Base-by-base conservation (phyloP, 345 rosid genomes). In the Cardamine chenopodiifolia region DNA sequence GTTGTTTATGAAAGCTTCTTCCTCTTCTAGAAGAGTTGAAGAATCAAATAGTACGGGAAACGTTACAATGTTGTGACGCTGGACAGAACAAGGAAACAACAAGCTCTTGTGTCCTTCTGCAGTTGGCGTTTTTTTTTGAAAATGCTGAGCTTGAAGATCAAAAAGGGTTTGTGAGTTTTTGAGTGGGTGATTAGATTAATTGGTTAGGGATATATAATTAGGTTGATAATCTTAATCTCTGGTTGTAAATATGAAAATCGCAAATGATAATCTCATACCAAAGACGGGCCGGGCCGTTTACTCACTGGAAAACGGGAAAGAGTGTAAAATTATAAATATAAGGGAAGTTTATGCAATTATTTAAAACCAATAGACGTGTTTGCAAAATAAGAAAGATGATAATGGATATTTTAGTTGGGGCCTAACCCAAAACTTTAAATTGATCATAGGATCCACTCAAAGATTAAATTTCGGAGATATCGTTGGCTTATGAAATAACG, bases 1-100 rank as follows among this genome's bases (percentile, higher is more conserved):
- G 2, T 37, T 79, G 60, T 69, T 79, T 22, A 52, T 74, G 70
- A 79, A 79, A 47, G 73, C 64, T 59, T 66, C 77, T 37, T 29
- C 48, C 5, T 19, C 37, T 26, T 19, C 69, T 40, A 7, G 2
- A 60, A 66, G 53, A 7, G 31, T 29, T n/a, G n/a, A 65, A 32
- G 70, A 28, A 77, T 29, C 39, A 22, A 68, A 18, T 52, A 40
- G 26, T 78, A 66, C 42, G 50, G 48, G 62, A 39, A 78, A 78
- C 53, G 73, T 50, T 44, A 78, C 81, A 40, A 7, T 71, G 57
- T 71, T 40, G 1, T 71, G 73, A 77, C 55, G 22, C 17, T 20
- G 29, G 71, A 18, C 15, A 70, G 52, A 32, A 45, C 42, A 61
- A 29, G 49, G 69, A 15, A 10, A 61, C 53, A 48, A 59, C 56